Percentiles rank a stretch among this genome's conserved stretches.
phyloP scores from a whole-genome alignment of 2,329 filamentous ascomycete genomes.

The Calonectria crousiana region DNA sequence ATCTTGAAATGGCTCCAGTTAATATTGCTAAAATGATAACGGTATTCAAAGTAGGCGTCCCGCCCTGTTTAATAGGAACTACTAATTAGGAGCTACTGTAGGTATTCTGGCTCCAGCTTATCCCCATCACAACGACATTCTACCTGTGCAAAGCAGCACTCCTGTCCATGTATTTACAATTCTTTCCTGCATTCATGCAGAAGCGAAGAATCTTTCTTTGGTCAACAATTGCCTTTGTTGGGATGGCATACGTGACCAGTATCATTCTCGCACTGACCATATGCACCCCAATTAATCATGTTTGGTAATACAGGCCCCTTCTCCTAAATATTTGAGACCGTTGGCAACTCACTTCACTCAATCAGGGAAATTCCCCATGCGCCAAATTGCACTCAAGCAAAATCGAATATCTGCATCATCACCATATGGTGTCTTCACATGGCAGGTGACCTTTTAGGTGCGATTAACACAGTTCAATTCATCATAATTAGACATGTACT shows the following conservation, averaged over 20 bases:
- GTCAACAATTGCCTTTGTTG: background rate
- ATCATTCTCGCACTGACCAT: background rate
- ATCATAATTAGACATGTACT: background rate
- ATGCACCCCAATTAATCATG: background rate
- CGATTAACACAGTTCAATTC: background rate
- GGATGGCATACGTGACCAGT: background rate
- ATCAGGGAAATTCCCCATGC: background rate
- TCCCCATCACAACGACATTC: background rate
- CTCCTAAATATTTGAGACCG: background rate
- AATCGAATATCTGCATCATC: background rate
- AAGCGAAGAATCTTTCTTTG: background rate
- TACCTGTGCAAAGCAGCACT: background rate
- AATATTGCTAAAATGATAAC: background rate
- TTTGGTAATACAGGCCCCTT: background rate
- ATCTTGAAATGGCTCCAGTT: background rate
- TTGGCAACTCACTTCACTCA: background rate
- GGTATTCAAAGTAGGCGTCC: background rate
- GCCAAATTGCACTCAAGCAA: background rate
- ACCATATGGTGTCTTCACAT: background rate
- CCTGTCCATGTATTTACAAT: background rate
- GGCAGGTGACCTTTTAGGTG: background rate
- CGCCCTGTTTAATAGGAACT: background rate
- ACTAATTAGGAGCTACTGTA: background rate
- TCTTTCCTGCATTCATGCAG: background rate
- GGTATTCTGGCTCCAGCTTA: background rate